Evolutionary conservation across 371 early-diverging fungal species (phyloP).

Genomic region (Furculomyces boomerangus): DNA sequence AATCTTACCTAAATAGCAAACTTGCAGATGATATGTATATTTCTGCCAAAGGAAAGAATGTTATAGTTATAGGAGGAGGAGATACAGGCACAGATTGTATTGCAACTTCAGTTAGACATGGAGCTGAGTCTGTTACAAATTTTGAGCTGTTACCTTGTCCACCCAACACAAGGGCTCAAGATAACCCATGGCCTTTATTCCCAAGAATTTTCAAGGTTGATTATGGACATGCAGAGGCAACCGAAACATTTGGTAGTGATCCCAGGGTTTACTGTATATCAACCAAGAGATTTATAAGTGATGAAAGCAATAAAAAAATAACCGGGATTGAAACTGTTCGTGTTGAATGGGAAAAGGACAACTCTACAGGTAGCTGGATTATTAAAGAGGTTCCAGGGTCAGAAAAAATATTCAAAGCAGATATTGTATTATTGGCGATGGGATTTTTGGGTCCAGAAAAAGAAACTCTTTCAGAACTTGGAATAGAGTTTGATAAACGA

Average conservation of each 20-base stretch:
- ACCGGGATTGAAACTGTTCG: slow-evolving; percentile 83
- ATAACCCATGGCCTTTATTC: slow-evolving; percentile 96
- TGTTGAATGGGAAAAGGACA: slow-evolving; percentile 82
- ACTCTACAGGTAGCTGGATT: slow-evolving; percentile 53
- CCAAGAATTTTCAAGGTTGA: slow-evolving; percentile 86
- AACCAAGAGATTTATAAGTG: slow-evolving; percentile 82
- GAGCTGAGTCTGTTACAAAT: slow-evolving; percentile 77
- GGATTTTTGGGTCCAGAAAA: slow-evolving; percentile 94
- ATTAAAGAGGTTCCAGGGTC: slow-evolving; percentile 74
- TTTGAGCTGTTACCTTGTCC: slow-evolving; percentile 92
- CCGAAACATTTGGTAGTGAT: slow-evolving; percentile 70
- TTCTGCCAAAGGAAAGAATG: slow-evolving; percentile 77
- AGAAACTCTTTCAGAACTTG: slow-evolving; percentile 52
- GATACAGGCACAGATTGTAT: slow-evolving; percentile 96
- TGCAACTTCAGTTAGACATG: slow-evolving; percentile 83
- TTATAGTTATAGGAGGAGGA: slow-evolving; percentile 94
- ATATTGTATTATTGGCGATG: slow-evolving; percentile 84
- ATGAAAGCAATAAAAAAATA: slow-evolving; percentile 51
- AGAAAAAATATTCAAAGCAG: slow-evolving; percentile 69
- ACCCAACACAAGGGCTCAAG: slow-evolving; percentile 49
- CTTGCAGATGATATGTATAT: slow-evolving; percentile 14
- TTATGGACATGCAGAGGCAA: slow-evolving; percentile 88
- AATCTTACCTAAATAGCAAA: slow-evolving; percentile 52
- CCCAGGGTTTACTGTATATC: slow-evolving; percentile 87
- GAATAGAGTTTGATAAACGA: slow-evolving; percentile 34